Conservation (phyloP, 192 early-diverging fungal species). For the Umbelopsis ramanniana region DNA sequence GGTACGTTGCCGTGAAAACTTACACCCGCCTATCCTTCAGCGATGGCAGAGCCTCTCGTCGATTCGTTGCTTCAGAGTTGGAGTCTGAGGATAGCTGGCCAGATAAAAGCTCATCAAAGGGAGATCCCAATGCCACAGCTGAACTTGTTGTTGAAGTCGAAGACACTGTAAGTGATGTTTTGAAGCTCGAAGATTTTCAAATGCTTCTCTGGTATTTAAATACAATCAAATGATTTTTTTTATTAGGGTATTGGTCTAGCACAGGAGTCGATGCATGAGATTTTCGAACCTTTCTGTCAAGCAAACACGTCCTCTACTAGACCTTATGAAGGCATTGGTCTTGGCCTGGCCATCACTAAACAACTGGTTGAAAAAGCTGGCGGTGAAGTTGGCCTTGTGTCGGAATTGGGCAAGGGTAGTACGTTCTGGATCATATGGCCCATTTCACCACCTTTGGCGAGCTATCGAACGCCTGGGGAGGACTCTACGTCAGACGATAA, state of each 20-base stretch:
- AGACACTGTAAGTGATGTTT: constrained; percentile 54
- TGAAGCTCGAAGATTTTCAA: too few species aligned
- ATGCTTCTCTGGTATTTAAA: too few species aligned
- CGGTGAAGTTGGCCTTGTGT: constrained; percentile 68
- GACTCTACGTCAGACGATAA: background rate
- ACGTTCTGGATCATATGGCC: constrained; percentile 59
- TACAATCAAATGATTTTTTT: too few species aligned
- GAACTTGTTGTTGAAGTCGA: constrained; percentile 60
- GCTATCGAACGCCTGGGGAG: background rate
- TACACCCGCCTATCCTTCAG: background rate
- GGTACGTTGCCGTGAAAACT: background rate
- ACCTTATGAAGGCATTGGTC: constrained; percentile 68
- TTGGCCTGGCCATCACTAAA: constrained; percentile 78
- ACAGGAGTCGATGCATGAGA: constrained; percentile 60
- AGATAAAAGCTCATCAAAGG: background rate
- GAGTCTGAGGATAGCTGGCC: background rate
- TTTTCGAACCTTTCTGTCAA: constrained; percentile 78
- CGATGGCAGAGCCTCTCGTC: background rate
- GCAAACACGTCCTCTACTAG: constrained; percentile 71
- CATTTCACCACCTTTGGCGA: background rate
- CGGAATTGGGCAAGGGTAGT: constrained; percentile 63
- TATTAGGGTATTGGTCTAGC: constrained; percentile 68
- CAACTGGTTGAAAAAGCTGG: constrained; percentile 72
- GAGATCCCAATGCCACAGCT: background rate
- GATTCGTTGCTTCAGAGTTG: background rate